Conservation (phyloP, 2,329 filamentous ascomycete species). For the Fusarium pseudoanthophilum region DNA sequence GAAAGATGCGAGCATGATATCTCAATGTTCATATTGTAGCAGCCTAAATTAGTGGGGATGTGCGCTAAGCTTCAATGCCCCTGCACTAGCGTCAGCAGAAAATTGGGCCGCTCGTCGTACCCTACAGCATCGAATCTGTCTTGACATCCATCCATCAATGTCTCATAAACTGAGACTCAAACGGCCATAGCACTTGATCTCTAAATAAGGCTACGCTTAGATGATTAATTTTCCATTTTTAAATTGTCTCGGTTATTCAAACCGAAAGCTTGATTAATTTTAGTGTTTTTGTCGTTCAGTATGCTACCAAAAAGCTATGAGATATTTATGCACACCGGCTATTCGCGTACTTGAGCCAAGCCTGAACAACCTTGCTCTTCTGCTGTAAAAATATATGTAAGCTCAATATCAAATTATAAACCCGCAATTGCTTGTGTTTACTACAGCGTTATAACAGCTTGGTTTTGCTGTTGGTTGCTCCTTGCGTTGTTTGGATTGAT, state of each 20-base stretch:
- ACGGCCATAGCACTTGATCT: rapidly evolving
- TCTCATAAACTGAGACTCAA: rapidly evolving
- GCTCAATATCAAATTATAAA: rapidly evolving
- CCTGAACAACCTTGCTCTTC: rapidly evolving
- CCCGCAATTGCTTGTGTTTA: no score
- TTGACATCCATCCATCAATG: background rate
- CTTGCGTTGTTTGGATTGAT: background rate
- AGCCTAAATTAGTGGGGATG: background rate
- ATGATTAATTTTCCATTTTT: rapidly evolving
- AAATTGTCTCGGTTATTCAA: rapidly evolving
- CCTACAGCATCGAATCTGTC: background rate
- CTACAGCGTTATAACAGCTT: no score
- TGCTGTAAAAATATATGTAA: rapidly evolving
- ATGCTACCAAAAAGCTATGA: no score
- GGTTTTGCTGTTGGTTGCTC: background rate
- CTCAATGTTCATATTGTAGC: background rate
- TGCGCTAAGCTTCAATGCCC: background rate
- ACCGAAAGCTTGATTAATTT: no score
- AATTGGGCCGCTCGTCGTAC: background rate
- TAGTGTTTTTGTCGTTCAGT: no score
- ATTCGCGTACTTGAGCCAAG: no score
- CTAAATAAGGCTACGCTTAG: rapidly evolving
- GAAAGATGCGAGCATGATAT: rapidly evolving
- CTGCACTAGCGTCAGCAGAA: background rate
- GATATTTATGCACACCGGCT: no score